Evolutionary conservation across 1,284 basidiomycete species (phyloP), one percentile per base, ranked within the genome.

Genomic region (Cystobasidium slooffiae): DNA sequence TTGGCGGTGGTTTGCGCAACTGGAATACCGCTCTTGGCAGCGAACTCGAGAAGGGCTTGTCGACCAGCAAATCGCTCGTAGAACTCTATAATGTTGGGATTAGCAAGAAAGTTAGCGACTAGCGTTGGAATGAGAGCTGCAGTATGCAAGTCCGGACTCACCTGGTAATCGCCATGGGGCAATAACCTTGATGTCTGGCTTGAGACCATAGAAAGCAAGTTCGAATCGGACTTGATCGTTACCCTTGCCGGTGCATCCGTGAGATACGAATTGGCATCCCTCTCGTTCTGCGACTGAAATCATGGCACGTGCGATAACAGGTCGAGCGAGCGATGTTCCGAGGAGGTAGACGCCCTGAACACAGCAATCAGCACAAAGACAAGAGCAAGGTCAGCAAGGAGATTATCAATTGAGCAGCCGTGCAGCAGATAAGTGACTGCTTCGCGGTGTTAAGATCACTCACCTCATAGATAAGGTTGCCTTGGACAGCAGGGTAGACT

Each of bases 201-300:
- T 95, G 80, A 99, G 88, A 72, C 94, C 96, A 84, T 99, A 99
- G 86, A 99, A 99, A 9, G 97, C 95, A 74, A 99, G 90, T 83
- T 99, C 97, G 84, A 99, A 99, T 76, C 97, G 92, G 79, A 99
- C 96, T 85, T 99, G 97, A 84, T 99, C 96, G 84, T 99, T 99
- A 73, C 96, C 96, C 86, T 99, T 99, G 75, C 96, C 96, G 61
- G 96, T 99, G 87, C 96, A 99, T 51, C 96, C 96, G 84, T 99
- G 97, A 49, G 95, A 91, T 78, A 99, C 96, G 82, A 88, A 99
- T 84, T 96, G 91, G 91, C 94, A 97, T 70, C 91, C 90, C 84
- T 97, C 93, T 80, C 86, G 87, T 63, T 91, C 92, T 55, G 97
- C 97, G 70, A 92, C 87, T 72, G 91, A 90, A 79, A 99, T 99